Base-by-base conservation (phyloP, 164 flowering plant species). In the Sedum album region DNA sequence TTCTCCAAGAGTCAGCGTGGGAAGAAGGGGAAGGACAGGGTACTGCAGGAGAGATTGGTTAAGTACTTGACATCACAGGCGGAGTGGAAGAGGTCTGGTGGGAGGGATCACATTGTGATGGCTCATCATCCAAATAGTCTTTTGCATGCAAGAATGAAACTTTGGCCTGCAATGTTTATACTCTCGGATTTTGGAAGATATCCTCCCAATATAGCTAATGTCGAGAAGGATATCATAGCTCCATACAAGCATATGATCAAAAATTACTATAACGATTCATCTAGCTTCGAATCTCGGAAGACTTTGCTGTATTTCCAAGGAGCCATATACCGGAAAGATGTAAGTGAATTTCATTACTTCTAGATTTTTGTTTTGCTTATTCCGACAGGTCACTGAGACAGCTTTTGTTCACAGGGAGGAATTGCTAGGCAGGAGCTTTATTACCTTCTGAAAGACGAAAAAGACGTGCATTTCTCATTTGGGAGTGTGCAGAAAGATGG, bases 51-150 rank as follows among this genome's bases (percentile, higher is more conserved):
- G 30, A 88, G 86, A 68, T 69, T 90, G 79, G 97, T 89, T 49
- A 78, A 44, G 38, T 84, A 67, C 71, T 67, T 93, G 82, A 81
- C 78, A 1, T 71, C 77, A 41, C 90, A 85, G 74, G 75, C 77
- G 70, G 94, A 86, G 72, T 93, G 98, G 98, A 86, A 82, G 79
- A 80, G 78, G 70, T 84, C 93, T 10, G 91, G 91, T n/a, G 98
- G 98, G n/a, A 70, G 76, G 39, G 93, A 94, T 68, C 98, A 94
- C 78, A 42, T 94, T 15, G 73, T 94, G 38, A 0, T 94, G 77
- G 97, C 97, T 15, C 98, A 93, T 77, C 98, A 93, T 77, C 98
- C 98, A 5, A 93, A 93, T 69, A 93, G 98, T 70, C 65, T 94
- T 77, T 74, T 85, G 63, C 83, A 84, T 75, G 97, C 96, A 53